A percentile compares a stretch with the other conserved stretches of the same genome.
Evolutionary conservation across 495 filamentous ascomycete species (phyloP).

Genomic region (Penicillium ucsense): DNA sequence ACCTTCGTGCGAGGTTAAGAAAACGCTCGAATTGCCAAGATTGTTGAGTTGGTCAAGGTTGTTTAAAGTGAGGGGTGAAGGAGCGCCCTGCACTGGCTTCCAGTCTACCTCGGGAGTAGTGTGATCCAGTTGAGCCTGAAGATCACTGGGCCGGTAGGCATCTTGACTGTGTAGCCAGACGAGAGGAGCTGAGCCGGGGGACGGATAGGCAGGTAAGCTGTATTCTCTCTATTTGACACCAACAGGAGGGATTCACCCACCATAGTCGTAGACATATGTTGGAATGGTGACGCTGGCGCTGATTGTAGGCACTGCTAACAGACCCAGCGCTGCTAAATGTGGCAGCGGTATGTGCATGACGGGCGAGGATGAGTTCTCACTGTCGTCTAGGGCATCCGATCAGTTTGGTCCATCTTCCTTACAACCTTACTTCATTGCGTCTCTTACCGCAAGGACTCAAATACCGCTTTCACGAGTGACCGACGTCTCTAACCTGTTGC

Average conservation of each 20-base stretch:
- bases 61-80: constrained; percentile 40
- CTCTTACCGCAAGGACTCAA: too few relatives aligned
- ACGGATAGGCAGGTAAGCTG: not conserved
- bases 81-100: constrained; percentile 28
- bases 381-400: too few relatives aligned
- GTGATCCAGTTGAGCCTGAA: constrained; percentile 44
- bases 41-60: constrained; percentile 47
- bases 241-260: not conserved
- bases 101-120: constrained; percentile 46
- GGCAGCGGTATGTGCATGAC: constrained; percentile 6
- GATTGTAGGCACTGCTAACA: not conserved
- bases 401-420: too few relatives aligned
- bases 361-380: too few relatives aligned
- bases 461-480: too few relatives aligned
- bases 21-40: constrained; percentile 41
- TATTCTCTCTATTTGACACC: too few relatives aligned
- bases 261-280: constrained; percentile 22
- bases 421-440: too few relatives aligned
- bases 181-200: constrained; percentile 26
- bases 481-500: too few relatives aligned
- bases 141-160: constrained; percentile 48
- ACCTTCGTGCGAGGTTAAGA: constrained; percentile 49
- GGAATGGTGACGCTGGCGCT: constrained; percentile 10
- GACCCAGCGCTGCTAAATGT: constrained; percentile 3
- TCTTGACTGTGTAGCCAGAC: constrained; percentile 51